These are phyloP conservation scores for Euphrasia arctica DNA, from an alignment of 305 asterid genomes.

Conservation along the genomic window DNA sequence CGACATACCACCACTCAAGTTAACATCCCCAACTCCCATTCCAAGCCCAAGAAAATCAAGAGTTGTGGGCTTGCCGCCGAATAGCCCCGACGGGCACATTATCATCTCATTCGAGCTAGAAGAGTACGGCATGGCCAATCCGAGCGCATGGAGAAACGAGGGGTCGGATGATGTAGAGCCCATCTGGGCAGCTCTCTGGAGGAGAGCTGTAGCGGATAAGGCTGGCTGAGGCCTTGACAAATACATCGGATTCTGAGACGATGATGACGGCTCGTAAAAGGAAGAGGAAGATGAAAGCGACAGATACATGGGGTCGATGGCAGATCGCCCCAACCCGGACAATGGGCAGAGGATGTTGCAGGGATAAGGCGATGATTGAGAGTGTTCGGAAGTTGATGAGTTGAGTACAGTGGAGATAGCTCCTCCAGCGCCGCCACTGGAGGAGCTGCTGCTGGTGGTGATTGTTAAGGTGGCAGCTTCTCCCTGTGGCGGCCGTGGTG, in stretches of 20 bases:
- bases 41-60: constrained; percentile 67
- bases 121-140: constrained; percentile 33
- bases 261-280: constrained; percentile 33
- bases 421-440: background rate
- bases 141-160: constrained; percentile 48
- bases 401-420: background rate
- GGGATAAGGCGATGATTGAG: background rate
- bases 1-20: too few species aligned
- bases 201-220: constrained; percentile 81
- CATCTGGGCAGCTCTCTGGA: constrained; percentile 86
- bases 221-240: constrained; percentile 44
- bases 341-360: constrained; percentile 34
- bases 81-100: constrained; percentile 36
- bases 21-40: constrained; percentile 27
- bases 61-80: constrained; percentile 41
- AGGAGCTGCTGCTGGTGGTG: background rate
- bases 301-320: constrained; percentile 55
- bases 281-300: constrained; percentile 49
- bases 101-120: constrained; percentile 32
- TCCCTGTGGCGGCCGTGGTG: background rate
- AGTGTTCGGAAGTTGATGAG: background rate
- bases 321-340: constrained; percentile 27
- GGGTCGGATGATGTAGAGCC: constrained; percentile 54
- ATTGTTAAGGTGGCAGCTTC: too few species aligned
- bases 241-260: constrained; percentile 32